These are phyloP conservation scores for Leishmania tarentolae DNA, from an alignment of 208 protist genomes.

Conservation along the genomic window DNA sequence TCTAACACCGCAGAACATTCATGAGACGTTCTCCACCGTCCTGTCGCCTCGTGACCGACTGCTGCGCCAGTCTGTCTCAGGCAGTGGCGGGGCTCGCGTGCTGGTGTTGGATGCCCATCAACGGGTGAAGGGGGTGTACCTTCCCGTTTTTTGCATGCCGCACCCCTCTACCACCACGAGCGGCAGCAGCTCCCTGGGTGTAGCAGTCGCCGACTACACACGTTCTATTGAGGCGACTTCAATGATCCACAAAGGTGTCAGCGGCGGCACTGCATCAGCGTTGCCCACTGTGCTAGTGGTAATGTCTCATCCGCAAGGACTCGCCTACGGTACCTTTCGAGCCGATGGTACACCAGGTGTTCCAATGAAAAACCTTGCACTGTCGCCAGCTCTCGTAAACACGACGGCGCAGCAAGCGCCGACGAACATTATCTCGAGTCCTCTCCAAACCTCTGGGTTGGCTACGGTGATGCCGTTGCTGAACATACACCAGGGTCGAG, in stretches of 20 bases:
- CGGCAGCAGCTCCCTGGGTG: conserved; percentile 53
- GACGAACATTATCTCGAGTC: not conserved
- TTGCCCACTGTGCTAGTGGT: conserved; percentile 32
- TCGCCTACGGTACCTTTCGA: conserved; percentile 36
- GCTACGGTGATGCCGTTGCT: conserved; percentile 7
- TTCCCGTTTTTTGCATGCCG: conserved; percentile 70
- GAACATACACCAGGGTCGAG: not conserved
- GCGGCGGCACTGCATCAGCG: not conserved
- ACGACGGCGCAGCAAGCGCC: not conserved
- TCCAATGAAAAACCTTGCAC: conserved; percentile 36
- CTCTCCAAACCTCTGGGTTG: not conserved
- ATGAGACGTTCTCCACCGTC: conserved; percentile 37
- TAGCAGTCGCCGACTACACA: conserved; percentile 60
- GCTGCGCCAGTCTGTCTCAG: conserved; percentile 68
- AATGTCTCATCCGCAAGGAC: conserved; percentile 48
- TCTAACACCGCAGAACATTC: conserved; percentile 45
- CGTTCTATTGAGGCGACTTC: conserved; percentile 16
- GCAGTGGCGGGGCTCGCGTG: conserved; percentile 60
- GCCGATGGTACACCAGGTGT: conserved; percentile 31
- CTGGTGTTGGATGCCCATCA: conserved; percentile 83
- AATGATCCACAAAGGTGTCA: not conserved
- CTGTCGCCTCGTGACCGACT: conserved; percentile 66
- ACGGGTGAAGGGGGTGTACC: conserved; percentile 81
- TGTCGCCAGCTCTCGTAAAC: not conserved
- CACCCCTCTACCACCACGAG: conserved; percentile 50